phyloP scores from a whole-genome alignment of 768 basidiomycete species.

The Leccinum variicolor region DNA sequence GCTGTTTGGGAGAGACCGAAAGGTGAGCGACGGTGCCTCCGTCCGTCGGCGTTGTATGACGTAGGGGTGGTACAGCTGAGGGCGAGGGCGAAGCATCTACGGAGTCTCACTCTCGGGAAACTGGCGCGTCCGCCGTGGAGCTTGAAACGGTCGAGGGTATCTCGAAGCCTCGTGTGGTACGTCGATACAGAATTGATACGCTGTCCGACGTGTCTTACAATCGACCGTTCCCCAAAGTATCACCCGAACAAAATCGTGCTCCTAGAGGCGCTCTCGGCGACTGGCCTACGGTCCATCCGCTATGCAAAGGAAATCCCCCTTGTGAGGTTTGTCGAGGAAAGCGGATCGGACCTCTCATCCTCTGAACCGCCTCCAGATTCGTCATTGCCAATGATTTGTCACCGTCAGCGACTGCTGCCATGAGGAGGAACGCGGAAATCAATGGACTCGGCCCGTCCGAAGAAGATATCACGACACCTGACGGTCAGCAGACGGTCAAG shows the following conservation, averaged over 20 bases:
- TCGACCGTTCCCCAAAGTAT: conserved; percentile 34
- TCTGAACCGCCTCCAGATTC: conserved; percentile 57
- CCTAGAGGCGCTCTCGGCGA: conserved; percentile 93
- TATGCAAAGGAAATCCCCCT: conserved; percentile 97
- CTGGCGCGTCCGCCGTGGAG: background rate
- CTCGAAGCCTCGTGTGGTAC: conserved; percentile 22
- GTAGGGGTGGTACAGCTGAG: background rate
- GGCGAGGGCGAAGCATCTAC: background rate
- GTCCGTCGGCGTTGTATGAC: background rate
- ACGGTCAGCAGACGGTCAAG: conserved; percentile 8
- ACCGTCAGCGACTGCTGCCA: conserved; percentile 75
- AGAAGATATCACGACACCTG: conserved; percentile 17
- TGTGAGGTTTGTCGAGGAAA: conserved; percentile 57
- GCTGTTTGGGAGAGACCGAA: conserved; percentile 40
- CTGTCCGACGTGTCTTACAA: conserved; percentile 1
- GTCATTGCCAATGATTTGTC: conserved; percentile 95
- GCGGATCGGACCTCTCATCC: conserved; percentile 1
- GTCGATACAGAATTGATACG: conserved; percentile 3
- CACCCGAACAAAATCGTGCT: conserved; percentile 67
- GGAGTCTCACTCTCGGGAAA: background rate
- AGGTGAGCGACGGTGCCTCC: conserved; percentile 34
- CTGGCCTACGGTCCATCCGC: conserved; percentile 91
- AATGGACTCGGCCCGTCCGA: conserved; percentile 61
- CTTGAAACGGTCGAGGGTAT: conserved; percentile 1
- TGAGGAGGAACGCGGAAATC: conserved; percentile 78